phyloP scores from a whole-genome alignment of 2,329 filamentous ascomycete species.

The Ascochyta viciae-villosae region DNA sequence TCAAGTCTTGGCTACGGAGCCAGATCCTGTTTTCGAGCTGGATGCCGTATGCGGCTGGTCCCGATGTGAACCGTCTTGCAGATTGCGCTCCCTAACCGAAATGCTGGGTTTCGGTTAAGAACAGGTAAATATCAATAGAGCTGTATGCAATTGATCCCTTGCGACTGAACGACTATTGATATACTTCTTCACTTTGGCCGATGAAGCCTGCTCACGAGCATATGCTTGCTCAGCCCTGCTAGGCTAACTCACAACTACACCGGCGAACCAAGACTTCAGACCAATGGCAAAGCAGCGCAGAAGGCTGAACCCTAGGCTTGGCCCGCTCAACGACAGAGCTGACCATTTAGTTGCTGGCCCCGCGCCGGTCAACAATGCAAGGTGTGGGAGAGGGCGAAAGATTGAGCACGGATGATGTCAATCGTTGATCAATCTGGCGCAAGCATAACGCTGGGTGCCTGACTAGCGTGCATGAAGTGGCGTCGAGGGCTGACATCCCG shows the following conservation, averaged over 20 bases:
- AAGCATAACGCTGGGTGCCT: constrained; percentile 16
- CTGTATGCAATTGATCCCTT: background rate
- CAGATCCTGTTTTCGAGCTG: constrained; percentile 13
- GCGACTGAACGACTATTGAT: background rate
- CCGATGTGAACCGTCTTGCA: constrained; percentile 9
- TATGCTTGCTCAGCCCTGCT: constrained; percentile 14
- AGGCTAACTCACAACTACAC: constrained; percentile 14
- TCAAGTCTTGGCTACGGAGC: constrained; percentile 7
- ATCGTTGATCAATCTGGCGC: background rate
- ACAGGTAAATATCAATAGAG: background rate
- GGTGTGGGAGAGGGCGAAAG: constrained; percentile 1
- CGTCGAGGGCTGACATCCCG: background rate
- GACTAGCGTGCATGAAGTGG: constrained; percentile 7
- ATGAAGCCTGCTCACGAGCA: constrained; percentile 2
- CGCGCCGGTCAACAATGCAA: constrained; percentile 6
- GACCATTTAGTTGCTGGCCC: background rate
- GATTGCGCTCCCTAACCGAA: constrained; percentile 4
- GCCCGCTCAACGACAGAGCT: background rate
- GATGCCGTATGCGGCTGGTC: constrained; percentile 20
- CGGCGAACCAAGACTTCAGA: background rate
- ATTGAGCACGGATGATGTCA: constrained; percentile 13
- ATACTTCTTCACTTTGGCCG: background rate
- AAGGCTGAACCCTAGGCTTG: background rate
- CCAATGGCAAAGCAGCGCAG: constrained; percentile 6
- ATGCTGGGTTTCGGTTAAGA: background rate